Conservation (phyloP, 305 asterid genomes). For the Solanum hybrid region DNA sequence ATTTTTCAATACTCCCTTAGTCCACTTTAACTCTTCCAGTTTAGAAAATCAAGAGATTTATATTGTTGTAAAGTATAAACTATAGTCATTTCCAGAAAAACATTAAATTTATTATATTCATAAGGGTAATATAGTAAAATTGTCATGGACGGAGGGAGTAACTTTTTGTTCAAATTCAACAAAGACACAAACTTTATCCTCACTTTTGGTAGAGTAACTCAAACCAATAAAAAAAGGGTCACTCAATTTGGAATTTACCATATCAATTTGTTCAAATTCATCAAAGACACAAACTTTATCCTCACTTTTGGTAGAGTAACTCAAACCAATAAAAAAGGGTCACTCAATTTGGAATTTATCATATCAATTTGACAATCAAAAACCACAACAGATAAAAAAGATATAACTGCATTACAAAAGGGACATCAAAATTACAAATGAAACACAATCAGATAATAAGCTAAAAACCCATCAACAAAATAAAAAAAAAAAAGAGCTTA, state of each 20-base stretch:
- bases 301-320: too few relatives aligned
- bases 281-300: neutral
- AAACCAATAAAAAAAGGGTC: too few relatives aligned
- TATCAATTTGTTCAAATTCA: neutral
- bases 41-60: neutral
- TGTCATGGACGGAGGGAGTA: neutral
- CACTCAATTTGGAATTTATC: neutral
- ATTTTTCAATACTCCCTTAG: neutral
- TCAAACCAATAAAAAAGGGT: too few relatives aligned
- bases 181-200: neutral
- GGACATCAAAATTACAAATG: neutral
- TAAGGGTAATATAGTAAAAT: neutral
- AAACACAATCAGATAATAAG: neutral
- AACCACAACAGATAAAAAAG: neutral
- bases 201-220: too few relatives aligned
- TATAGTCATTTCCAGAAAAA: neutral
- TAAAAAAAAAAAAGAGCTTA: neutral
- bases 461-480: neutral
- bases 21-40: neutral
- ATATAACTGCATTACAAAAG: neutral
- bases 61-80: neutral
- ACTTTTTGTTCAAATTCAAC: neutral
- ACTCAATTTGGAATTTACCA: neutral
- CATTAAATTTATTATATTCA: neutral
- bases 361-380: neutral